Base-by-base conservation (phyloP, 495 filamentous ascomycete genomes). In the Daldinia decipiens region DNA sequence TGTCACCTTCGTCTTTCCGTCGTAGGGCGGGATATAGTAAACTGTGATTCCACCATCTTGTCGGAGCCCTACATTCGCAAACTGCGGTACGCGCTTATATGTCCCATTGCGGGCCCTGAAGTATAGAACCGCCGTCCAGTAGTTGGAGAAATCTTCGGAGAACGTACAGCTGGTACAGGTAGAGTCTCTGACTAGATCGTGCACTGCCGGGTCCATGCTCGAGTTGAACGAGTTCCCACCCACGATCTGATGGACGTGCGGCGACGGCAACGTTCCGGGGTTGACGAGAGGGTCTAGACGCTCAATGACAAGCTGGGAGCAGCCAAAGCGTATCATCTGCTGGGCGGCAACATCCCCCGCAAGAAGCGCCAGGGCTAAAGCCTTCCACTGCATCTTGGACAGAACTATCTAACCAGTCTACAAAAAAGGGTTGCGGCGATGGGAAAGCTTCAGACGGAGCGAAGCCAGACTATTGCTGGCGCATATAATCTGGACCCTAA, bases 71-170 rank as follows among this genome's bases (percentile, higher is more conserved):
- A 70, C 73, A 63, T 80, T 83, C 29, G 78, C 61, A 45, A 74
- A 77, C 38, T 81, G 79, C 0, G 78, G 78, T 13, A 81, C 79
- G 1, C 79, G 78, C 59, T 73, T 76, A 59, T 77, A 79, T 4
- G 79, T 79, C 4, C 78, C 78, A 47, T 81, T 81, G 7, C 74
- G 70, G 1, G 78, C 78, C 12, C 60, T 60, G 72, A 81, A 81
- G 65, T 77, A 81, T 53, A 81, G 65, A 17, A 79, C 74, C 15
- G 81, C 80, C 29, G 81, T 82, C 80, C 81, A 83, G 70, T 83
- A 83, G 75, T 83, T 83, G 17, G 78, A 80, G 31, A 80, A 79
- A 64, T 80, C 78, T 32, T 80, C 78, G 17, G 74, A 69, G 57
- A 78, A 80, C 12, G 75, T 79, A 61, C 79, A 80, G 3, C 43